A percentile compares a stretch with the other conserved stretches of the same genome.
Conservation (phyloP, 2,329 filamentous ascomycete species). For the Colletotrichum sp. region DNA sequence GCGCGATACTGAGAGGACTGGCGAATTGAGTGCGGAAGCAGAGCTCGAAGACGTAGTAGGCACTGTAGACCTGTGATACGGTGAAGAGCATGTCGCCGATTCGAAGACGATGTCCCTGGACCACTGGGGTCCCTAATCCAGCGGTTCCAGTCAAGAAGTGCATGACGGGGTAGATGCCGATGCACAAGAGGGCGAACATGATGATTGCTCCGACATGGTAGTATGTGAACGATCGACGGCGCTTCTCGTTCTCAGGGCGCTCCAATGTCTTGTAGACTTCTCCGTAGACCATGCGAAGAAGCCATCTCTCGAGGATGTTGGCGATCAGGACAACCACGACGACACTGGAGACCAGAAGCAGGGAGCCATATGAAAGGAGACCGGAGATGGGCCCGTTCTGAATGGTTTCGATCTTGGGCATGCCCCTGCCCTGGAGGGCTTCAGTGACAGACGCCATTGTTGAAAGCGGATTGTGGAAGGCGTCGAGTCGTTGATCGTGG, state of each 20-base stretch:
- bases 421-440: neutral
- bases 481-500: neutral
- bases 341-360: constrained; percentile 17
- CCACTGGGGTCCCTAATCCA: neutral
- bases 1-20: constrained; percentile 20
- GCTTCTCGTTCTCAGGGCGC: constrained; percentile 16
- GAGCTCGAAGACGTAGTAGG: constrained; percentile 24
- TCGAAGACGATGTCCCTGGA: constrained; percentile 1
- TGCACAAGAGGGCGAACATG: constrained; percentile 10
- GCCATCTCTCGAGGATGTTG: constrained; percentile 17
- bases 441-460: neutral
- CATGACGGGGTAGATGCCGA: constrained; percentile 18
- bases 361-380: neutral
- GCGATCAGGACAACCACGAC: constrained; percentile 15
- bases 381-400: constrained; percentile 10
- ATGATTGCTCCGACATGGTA: constrained; percentile 21
- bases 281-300: constrained; percentile 14
- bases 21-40: constrained; percentile 21
- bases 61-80: constrained; percentile 16
- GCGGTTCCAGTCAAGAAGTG: constrained; percentile 9
- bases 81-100: constrained; percentile 21
- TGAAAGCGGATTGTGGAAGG: neutral
- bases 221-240: constrained; percentile 21
- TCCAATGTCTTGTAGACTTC: neutral
- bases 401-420: constrained; percentile 14